Conservation (phyloP, 768 basidiomycete species). For the Mycena haematopus region DNA sequence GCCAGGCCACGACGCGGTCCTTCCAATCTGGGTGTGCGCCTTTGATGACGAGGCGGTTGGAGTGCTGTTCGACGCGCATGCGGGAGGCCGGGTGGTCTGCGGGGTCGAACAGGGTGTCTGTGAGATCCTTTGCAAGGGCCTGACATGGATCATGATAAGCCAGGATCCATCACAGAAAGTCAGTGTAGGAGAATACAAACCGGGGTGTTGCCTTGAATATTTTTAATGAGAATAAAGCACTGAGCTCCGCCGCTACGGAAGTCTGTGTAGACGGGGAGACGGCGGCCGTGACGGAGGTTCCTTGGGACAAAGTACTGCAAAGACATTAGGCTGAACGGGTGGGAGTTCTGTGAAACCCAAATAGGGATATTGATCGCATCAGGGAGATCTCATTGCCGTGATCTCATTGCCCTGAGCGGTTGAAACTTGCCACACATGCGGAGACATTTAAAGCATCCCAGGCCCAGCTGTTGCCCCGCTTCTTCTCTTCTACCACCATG, state of each 20-base stretch:
- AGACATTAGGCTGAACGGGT: neutral
- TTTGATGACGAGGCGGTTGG: slow-evolving; percentile 61
- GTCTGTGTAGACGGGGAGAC: slow-evolving; percentile 79
- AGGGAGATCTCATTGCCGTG: neutral
- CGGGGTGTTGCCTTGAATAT: slow-evolving; percentile 67
- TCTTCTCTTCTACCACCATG: slow-evolving; percentile 29
- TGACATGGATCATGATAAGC: slow-evolving; percentile 36
- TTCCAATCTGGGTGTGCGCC: slow-evolving; percentile 65
- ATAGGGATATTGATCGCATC: neutral
- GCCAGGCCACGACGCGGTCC: slow-evolving; percentile 65
- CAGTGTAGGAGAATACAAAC: slow-evolving; percentile 47
- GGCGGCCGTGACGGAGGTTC: slow-evolving; percentile 58
- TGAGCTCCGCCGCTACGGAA: slow-evolving; percentile 70
- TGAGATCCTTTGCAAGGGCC: slow-evolving; percentile 67
- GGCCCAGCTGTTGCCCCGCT: slow-evolving; percentile 2
- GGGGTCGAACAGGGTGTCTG: slow-evolving; percentile 53
- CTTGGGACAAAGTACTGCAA: slow-evolving; percentile 65
- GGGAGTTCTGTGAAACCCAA: neutral
- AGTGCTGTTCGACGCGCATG: slow-evolving; percentile 54
- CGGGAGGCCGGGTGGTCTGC: slow-evolving; percentile 53
- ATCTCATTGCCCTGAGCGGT: too few relatives aligned
- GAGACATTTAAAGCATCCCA: slow-evolving; percentile 32
- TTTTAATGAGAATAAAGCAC: slow-evolving; percentile 63
- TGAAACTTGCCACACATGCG: neutral
- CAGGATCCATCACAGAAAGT: slow-evolving; percentile 25